Base-by-base conservation (phyloP, 2,329 filamentous ascomycete species). In the Hymenoscyphus repandus region DNA sequence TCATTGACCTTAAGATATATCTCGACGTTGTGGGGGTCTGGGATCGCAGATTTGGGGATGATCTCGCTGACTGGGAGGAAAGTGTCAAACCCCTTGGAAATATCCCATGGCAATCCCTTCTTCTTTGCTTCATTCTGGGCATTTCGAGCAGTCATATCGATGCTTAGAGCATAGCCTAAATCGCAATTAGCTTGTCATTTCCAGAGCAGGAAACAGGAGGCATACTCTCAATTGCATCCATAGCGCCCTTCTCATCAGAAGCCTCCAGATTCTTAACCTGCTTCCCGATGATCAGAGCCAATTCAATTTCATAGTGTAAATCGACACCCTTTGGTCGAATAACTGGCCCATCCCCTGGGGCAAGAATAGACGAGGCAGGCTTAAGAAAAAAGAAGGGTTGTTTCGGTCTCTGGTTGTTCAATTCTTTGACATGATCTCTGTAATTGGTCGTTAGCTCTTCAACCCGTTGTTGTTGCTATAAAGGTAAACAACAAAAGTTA, bases 301-400 rank as follows among this genome's bases (percentile, higher is more conserved):
- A 79, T 74, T 99, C 93, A 53, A 99, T 86, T 74, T 99, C 93
- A 73, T 91, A 56, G 15, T 56, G 47, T 32, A 56, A 47, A 39
- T 52, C 51, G 5, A 43, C 52, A 20, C 50, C 45, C n/a, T 47
- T 56, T 12, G 53, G 48, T 12, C 44, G 49, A 6, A 53, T 40
- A 5, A 56, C 45, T 31, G 53, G 47, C 2, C 53, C 53, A 10
- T 47, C 53, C 27, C 82, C 80, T 0, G 90, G 90, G 18, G 87
- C 77, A 3, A 97, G 79, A 61, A 99, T 88, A 3, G 90, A 88
- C 37, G 87, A 89, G 0, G 91, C 74, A 1, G 93, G 93, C 78
- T 99, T 99, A 62, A 97, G 81, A 79, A 99, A 99, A 83, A 96
- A 99, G 74, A 99, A 97, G 22, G 93, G 93, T 71, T 96, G 90